These are phyloP conservation scores for Apiosordaria backusii DNA, from an alignment of 495 filamentous ascomycete species.

Conservation along the genomic window DNA sequence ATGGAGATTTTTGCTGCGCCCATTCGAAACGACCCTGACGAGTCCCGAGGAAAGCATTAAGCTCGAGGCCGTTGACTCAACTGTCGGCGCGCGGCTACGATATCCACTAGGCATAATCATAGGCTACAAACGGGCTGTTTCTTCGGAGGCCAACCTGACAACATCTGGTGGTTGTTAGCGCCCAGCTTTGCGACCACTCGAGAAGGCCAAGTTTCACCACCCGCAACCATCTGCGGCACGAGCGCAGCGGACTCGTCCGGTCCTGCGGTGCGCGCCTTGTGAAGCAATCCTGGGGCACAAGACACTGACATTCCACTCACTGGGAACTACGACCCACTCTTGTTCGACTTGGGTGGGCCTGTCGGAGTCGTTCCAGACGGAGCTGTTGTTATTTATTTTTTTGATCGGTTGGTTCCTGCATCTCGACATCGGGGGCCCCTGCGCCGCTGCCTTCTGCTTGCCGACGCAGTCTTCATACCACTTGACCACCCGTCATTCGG, in stretches of 20 bases:
- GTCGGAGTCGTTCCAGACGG: not conserved
- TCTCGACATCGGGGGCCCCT: not conserved
- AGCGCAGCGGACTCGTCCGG: conserved; percentile 6
- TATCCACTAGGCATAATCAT: not conserved
- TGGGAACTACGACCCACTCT: not conserved
- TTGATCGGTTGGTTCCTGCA: not conserved
- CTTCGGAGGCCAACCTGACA: not conserved
- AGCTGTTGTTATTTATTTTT: not conserved
- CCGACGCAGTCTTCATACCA: not conserved
- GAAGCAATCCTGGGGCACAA: conserved; percentile 6
- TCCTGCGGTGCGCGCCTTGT: conserved; percentile 3
- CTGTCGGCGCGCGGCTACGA: conserved; percentile 1
- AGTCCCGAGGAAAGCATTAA: conserved; percentile 9
- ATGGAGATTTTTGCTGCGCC: conserved; percentile 9
- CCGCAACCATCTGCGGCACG: conserved; percentile 8
- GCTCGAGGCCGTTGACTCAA: not conserved
- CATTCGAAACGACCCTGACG: conserved; percentile 6
- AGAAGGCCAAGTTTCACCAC: conserved; percentile 11
- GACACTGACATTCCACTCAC: conserved; percentile 7
- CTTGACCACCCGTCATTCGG: conserved; percentile 11
- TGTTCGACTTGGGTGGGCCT: not conserved
- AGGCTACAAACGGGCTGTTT: not conserved
- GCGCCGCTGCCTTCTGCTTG: not conserved
- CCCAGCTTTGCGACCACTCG: conserved; percentile 2
- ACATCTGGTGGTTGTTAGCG: not conserved